Percentiles rank a stretch among this genome's conserved stretches.
These are phyloP conservation scores for Stephanocyclus meneghinianus DNA, from an alignment of 352 stramenopile genomes.

Conservation along the genomic window DNA sequence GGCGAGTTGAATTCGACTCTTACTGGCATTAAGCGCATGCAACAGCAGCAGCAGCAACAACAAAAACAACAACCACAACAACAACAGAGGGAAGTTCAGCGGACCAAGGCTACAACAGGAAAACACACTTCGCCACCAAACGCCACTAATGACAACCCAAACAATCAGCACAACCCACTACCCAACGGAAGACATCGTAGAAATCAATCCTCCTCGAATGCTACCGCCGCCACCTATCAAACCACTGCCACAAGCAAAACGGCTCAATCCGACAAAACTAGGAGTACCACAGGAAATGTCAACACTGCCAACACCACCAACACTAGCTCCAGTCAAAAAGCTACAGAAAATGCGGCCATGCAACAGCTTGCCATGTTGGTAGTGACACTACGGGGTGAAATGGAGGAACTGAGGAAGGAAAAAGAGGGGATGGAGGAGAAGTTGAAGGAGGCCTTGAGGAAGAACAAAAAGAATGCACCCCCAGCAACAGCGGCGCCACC, in stretches of 20 bases:
- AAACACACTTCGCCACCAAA: too few species aligned
- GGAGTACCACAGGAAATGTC: neutral
- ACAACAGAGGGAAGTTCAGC: too few species aligned
- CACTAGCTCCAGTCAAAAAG: neutral
- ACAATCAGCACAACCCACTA: too few species aligned
- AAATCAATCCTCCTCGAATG: neutral
- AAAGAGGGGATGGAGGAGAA: slow-evolving; percentile 35
- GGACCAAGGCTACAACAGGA: too few species aligned
- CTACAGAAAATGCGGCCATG: slow-evolving; percentile 33
- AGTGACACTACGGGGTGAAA: slow-evolving; percentile 26
- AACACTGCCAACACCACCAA: neutral
- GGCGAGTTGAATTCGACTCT: too few species aligned
- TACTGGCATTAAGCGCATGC: too few species aligned
- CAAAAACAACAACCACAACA: too few species aligned
- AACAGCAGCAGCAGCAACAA: too few species aligned
- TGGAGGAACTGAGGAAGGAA: slow-evolving; percentile 14
- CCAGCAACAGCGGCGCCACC: neutral
- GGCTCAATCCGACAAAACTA: neutral
- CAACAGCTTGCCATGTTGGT: slow-evolving; percentile 45
- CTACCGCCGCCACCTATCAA: neutral
- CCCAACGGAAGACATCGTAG: too few species aligned
- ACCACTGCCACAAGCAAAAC: neutral
- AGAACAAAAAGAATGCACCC: neutral
- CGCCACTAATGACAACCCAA: too few species aligned
- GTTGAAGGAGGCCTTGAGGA: slow-evolving; percentile 6